Evolutionary conservation across 495 filamentous ascomycete genomes (phyloP), one percentile per base, ranked within the genome.

Genomic region (Tuber borchii): DNA sequence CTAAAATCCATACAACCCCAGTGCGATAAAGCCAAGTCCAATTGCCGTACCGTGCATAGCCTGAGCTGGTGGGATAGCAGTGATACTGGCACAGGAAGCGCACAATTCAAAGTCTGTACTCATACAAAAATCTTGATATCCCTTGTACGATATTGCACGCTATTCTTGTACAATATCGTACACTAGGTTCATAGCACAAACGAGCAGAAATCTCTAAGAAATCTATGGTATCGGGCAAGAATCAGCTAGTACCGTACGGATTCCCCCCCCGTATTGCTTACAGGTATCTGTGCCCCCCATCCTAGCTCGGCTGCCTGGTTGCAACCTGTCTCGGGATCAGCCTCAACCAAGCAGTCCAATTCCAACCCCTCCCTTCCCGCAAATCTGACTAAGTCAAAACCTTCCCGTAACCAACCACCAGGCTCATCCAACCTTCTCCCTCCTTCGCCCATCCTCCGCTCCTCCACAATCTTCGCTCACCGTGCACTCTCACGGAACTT

Each of bases 381-480:
- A 40, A 56, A 71, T 70, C 68, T 68, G 70, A 72, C 46, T 74
- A 71, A 68, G 42, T 39, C 39, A 69, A 31, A 43, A 43, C 65
- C 74, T 69, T 72, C 56, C 71, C 72, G 74, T 37, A 73, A 69
- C 72, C 68, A 80, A 48, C 73, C 71, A 76, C 42, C 70, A 51
- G 70, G 51, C 79, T 69, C 74, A 70, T 70, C 42, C 77, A 76
- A 48, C 78, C 75, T 71, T 71, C 72, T 72, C 71, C n/a, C 51
- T 46, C 74, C 74, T 39, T 34, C 74, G 42, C 48, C 45, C 51
- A 72, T 70, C 73, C 42, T 70, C 9, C 40, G 48, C 69, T 34
- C 74, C 74, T 79, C 78, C 78, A 76, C 14, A 61, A 61, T 6
- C n/a, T 61, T 31, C 20, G 56, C 75, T 73, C 73, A 73, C 71